Evolutionary conservation across 768 basidiomycete genomes (phyloP), one percentile per base, ranked within the genome.

Genomic region (Rhodosporidiobolus odoratus): DNA sequence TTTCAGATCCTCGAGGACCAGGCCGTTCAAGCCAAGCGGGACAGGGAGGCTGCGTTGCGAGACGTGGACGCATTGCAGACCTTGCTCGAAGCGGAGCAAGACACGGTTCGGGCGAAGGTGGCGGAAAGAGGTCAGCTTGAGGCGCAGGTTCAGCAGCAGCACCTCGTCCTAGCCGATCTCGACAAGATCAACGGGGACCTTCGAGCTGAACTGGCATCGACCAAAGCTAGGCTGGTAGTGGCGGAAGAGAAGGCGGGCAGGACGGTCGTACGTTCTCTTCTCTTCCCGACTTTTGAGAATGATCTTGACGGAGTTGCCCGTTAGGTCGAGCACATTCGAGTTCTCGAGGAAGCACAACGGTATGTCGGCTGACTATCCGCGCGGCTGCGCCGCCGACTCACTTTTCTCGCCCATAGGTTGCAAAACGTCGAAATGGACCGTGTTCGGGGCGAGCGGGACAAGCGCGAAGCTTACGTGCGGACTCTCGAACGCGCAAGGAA

Each of bases 1-100:
- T 89, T 88, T 69, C 86, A 89, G 66, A 88, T 89, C 66, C 88
- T 92, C 65, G 95, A 99, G 79, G 95, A 98, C 77, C 85, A 88
- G 0, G 85, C 91, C 2, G 83, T 96, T 10, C 87, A 89, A 74
- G 84, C 90, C 59, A 90, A 97, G 79, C 84, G 90, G 38, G 92
- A 93, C 66, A 86, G 90, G 77, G 86, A 85, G 17, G 82, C 86
- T 23, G 86, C 88, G 71, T 84, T 86, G 58, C 85, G 88, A 8
- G 89, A 92, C 74, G 78, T 89, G 68, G 89, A 94, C 32, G 82
- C 84, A 8, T 79, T 84, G 63, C 85, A 85, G 62, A 66, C 52
- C 21, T 63, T 62, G 4, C 83, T 94, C 25, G 88, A 91, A 58
- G 78, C 82, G 2, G 93, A 99, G 79, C 62, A 58, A 62, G 69